Evolutionary conservation across 139 green algal genomes (phyloP), one percentile per base, ranked within the genome.

Genomic region (Coelastrella sp.): DNA sequence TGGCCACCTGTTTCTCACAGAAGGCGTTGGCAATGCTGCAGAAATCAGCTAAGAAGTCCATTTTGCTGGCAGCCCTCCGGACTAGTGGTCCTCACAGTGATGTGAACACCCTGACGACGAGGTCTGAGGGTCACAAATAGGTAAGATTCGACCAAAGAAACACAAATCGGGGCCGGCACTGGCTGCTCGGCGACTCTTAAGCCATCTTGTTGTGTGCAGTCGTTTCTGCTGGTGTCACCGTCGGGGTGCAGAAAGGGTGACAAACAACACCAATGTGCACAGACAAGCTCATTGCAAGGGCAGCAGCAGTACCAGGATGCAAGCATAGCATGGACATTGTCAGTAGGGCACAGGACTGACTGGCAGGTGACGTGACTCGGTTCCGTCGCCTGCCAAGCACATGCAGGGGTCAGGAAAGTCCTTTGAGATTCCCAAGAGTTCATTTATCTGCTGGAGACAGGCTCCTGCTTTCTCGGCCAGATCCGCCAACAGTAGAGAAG

Each of bases 21-120:
- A 87, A 87, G 64, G 81, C 81, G 77, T 87, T 87, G 7, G 61
- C 81, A 32, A 87, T 76, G 81, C 81, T 77, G 60, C 80, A 86
- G 80, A 73, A 75, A 47, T 64, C 80, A 58, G 58, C 57, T 58
- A 71, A 22, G 23, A 80, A 80, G 23, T 80, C 74, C 74, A 80
- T 80, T 57, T 19, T 58, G 23, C 22, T 58, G 10, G 22, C 11
- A 13, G 22, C n/a, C 74, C 68, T 47, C 68, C 14, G 68, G 68
- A 17, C 68, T 76, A 71, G 68, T 10, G 68, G 68, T 22, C 16
- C 22, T 23, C 22, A n/a, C 7, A 22, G 2, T 8, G 17, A 10
- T 22, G 68, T 10, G 16, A n/a, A 76, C 68, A 6, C 68, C 17
- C 68, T 76, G 68, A 17, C 68, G 68, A 76, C 14, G 68, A 17